Base-by-base conservation (phyloP, 768 basidiomycete species). In the Lactarius deliciosus region DNA sequence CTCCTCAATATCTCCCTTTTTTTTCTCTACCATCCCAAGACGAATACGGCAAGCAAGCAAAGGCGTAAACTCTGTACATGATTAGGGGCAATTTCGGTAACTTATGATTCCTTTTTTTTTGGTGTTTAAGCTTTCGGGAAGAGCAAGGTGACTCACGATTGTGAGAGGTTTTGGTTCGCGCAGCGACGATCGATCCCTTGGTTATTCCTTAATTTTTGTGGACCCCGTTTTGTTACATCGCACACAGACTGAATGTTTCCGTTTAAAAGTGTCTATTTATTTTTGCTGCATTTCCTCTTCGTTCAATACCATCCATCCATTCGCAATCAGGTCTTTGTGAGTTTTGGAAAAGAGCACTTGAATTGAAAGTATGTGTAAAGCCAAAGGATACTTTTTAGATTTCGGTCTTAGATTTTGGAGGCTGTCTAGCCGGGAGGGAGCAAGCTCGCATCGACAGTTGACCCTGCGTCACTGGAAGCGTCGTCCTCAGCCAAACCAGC, bases 361-460 rank as follows among this genome's bases (percentile, higher is more conserved):
- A 18, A 65, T 61, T n/a, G 45, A 61, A 22, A 13, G 45, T 11
- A 22, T 1, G 22, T n/a, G 11, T 9, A 40, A 32, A 34, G 18
- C 6, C 25, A 56, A 56, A 56, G 1, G 32, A 45, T 56, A 56
- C 60, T 36, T 61, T 40, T 61, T 34, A 38, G n/a, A 30, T 20
- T 13, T 22, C 45, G n/a, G 55, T 56, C 10, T 13, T 13, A 38
- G 36, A 4, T 32, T 34, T 30, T 28, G 25, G 22, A 16, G 55
- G 20, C 5, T 18, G 22, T 32, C 15, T 82, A 99, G 75, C 97
- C 97, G 22, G 96, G 97, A 65, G 97, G 97, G 4, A 99, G 87
- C 50, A 97, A 81, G 72, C 90, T 94, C 7, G 94, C 89, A 75
- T 99, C 97, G 53, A 99, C 83, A n/a, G 78, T 78, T 55, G 81